These are phyloP conservation scores for Mollisia scopiformis DNA, from an alignment of 2,329 filamentous ascomycete species.

Conservation along the genomic window DNA sequence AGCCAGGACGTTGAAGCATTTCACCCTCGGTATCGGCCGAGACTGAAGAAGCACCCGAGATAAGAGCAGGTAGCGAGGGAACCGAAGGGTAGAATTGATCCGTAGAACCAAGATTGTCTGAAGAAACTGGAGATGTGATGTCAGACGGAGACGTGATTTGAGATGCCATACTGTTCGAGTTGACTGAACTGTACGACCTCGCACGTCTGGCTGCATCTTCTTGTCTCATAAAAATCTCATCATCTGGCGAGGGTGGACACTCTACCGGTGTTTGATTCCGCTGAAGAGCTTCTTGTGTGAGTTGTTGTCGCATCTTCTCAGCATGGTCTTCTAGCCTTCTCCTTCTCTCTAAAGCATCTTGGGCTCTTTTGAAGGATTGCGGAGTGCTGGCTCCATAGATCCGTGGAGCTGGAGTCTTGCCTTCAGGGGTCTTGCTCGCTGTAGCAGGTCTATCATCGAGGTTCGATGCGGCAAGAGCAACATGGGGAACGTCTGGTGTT, in stretches of 20 bases:
- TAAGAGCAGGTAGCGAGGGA: constrained; percentile 63
- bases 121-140: constrained; percentile 40
- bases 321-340: constrained; percentile 40
- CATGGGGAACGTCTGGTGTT: constrained; percentile 29
- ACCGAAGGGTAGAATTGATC: constrained; percentile 56
- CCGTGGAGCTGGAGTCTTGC: constrained; percentile 40
- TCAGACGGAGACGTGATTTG: constrained; percentile 31
- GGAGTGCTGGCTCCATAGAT: constrained; percentile 43
- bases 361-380: constrained; percentile 43
- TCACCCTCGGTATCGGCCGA: constrained; percentile 66
- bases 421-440: constrained; percentile 48
- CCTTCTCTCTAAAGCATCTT: constrained; percentile 35
- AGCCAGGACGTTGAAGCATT: constrained; percentile 54
- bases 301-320: constrained; percentile 36
- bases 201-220: constrained; percentile 28
- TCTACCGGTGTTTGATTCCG: constrained; percentile 35
- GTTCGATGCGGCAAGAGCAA: constrained; percentile 35
- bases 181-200: constrained; percentile 35
- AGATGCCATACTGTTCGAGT: constrained; percentile 46
- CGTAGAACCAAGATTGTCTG: constrained; percentile 49
- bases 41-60: constrained; percentile 66
- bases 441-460: constrained; percentile 51
- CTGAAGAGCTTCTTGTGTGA: constrained; percentile 12
- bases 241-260: constrained; percentile 51
- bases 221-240: constrained; percentile 39